Conservation (phyloP, 257 asterid species). For the Paraleonurus japonicus region DNA sequence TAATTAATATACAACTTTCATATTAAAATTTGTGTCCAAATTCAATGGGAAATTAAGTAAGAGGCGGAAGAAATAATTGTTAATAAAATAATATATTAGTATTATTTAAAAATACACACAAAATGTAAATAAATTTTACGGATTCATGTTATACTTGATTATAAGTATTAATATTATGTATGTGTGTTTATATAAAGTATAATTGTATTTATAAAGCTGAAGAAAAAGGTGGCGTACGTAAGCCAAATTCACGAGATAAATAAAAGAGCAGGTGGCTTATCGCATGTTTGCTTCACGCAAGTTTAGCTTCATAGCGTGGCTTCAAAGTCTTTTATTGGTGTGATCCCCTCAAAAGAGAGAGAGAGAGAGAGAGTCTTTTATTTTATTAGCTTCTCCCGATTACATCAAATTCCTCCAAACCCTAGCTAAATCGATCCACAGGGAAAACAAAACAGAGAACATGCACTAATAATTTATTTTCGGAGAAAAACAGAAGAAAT, state of each 20-base stretch:
- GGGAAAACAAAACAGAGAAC: not conserved
- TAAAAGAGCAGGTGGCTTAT: slow-evolving; percentile 31
- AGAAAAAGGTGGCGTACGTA: slow-evolving; percentile 5
- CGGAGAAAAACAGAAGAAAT: not conserved
- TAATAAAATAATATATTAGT: too few relatives aligned
- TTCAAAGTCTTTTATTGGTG: slow-evolving; percentile 62
- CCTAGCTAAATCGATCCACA: slow-evolving; percentile 27
- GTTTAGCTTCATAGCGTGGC: slow-evolving; percentile 85
- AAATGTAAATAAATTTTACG: too few relatives aligned
- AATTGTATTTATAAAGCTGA: not conserved
- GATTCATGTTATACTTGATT: too few relatives aligned
- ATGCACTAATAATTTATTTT: too few relatives aligned
- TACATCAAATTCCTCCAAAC: slow-evolving; percentile 38
- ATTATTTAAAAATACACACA: too few relatives aligned
- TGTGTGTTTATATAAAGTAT: not conserved
- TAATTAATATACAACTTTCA: too few relatives aligned
- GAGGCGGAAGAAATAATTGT: too few relatives aligned
- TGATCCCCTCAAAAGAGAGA: too few relatives aligned
- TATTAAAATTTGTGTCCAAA: too few relatives aligned
- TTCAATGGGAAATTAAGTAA: too few relatives aligned
- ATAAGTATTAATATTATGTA: too few relatives aligned
- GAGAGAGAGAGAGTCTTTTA: too few relatives aligned
- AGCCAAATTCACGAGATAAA: slow-evolving; percentile 49
- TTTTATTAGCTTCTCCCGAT: slow-evolving; percentile 29
- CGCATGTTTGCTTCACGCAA: slow-evolving; percentile 94